phyloP scores from a whole-genome alignment of 2,329 filamentous ascomycete genomes.

The Lachnellula suecica region DNA sequence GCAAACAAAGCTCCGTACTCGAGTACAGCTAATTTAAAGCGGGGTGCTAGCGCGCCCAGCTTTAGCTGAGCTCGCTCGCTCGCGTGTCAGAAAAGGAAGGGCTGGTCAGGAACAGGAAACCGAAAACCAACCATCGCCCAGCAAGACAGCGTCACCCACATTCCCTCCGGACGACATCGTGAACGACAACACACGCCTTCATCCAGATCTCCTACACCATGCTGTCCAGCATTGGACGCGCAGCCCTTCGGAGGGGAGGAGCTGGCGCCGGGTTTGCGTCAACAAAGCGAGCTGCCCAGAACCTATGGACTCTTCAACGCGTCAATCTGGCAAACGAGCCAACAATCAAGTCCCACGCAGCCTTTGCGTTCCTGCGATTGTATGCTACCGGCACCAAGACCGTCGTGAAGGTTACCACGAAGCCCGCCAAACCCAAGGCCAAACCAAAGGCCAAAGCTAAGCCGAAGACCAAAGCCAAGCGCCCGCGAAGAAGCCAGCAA shows the following conservation, averaged over 20 bases:
- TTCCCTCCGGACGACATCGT: conserved; percentile 4
- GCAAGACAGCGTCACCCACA: conserved; percentile 1
- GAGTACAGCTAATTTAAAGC: background rate
- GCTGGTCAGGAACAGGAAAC: conserved; percentile 10
- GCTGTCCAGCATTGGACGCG: conserved; percentile 33
- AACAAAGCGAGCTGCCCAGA: conserved; percentile 26
- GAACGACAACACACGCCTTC: conserved; percentile 1
- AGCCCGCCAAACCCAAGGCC: background rate
- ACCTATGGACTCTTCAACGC: conserved; percentile 25
- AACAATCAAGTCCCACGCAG: conserved; percentile 10
- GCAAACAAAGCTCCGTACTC: background rate
- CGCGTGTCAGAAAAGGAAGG: conserved; percentile 21
- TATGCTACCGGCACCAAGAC: conserved; percentile 28
- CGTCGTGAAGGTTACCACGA: conserved; percentile 3
- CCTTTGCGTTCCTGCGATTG: conserved; percentile 10
- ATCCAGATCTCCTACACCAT: conserved; percentile 22
- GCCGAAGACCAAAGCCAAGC: conserved; percentile 4
- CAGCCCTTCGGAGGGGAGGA: conserved; percentile 27
- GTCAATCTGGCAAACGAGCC: conserved; percentile 15
- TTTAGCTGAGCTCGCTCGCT: conserved; percentile 7
- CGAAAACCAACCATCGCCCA: background rate
- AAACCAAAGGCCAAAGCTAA: conserved; percentile 5
- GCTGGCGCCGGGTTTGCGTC: conserved; percentile 19
- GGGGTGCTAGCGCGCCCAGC: background rate
- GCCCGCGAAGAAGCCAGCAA: background rate